Base-by-base conservation (phyloP, 345 rosid genomes). In the Aegle marmelos region DNA sequence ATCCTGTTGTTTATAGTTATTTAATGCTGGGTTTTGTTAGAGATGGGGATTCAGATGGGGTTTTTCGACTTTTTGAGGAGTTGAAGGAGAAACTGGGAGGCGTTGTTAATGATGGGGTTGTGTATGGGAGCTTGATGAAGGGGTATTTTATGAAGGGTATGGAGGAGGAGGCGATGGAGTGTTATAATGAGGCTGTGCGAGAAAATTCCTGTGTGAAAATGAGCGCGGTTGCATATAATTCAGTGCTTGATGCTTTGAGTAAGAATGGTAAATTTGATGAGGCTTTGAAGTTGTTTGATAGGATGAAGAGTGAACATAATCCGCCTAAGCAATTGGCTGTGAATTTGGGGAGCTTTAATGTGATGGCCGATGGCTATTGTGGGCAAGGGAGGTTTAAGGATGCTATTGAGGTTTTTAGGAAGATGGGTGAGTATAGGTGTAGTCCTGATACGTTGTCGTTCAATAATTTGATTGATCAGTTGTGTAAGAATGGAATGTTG, bases 341-440 rank as follows among this genome's bases (percentile, higher is more conserved):
- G 72, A 91, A 95, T 83, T 82, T 93, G 84, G 99, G 98, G 19
- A 93, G 90, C 78, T 93, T 92, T 83, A 95, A 95, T 83, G 98
- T 92, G 41, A 88, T 92, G 87, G 92, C 80, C 4, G 92, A 91
- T 86, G 98, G 99, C 22, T 91, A 87, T 78, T 93, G 94, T 24
- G 85, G 79, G 1, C 85, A 89, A 72, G 88, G 87, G 36, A 89
- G 79, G 84, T 95, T 91, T 76, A 83, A 68, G 58, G 96, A 93
- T 31, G 96, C 97, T 3, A 70, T 93, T 68, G 88, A 89, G 45
- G 88, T 87, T 80, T 95, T 93, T 50, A 83, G 86, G 90, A 87
- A 79, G 82, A 91, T 91, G 91, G 84, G 87, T 50, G 83, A 87
- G 60, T 90, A 85, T 80, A 88, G 91, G 72, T 92, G 96, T 76